Evolutionary conservation across 306 rosid species (phyloP), one percentile per base, ranked within the genome.

Genomic region (Acacia melanoxylon): DNA sequence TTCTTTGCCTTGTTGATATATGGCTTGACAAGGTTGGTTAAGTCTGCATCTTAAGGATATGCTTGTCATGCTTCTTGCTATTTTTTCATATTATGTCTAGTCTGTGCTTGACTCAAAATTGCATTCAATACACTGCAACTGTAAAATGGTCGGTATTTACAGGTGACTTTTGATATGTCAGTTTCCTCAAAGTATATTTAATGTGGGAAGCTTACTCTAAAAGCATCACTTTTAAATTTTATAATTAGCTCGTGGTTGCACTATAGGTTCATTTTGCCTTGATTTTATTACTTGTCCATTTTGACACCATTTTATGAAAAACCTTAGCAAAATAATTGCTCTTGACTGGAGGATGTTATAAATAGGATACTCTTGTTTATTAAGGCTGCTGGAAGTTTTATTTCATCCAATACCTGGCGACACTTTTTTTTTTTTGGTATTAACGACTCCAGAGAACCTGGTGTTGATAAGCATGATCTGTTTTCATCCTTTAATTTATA

Each of bases 21-120:
- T 95, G 99, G 99, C 91, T 95, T 74, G 99, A 95, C 86, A 91
- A 95, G 99, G 99, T 95, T 80, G 78, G 93, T 86, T 41, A 14
- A 17, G 13, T 22, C 3, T 58, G 46, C 35, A 44, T 42, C 33
- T 42, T 29, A 12, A n/a, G n/a, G 54, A 66, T 75, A 44, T 77
- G 78, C 83, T 80, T 48, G 68, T 40, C 51, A 74, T 72, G 69
- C 41, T 80, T 19, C 35, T 22, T 66, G 72, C 63, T 78, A 70
- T 69, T 52, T 79, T 70, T 76, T 80, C 69, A 58, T 68, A 49
- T 25, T 40, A 72, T 59, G 46, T 67, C 52, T 59, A 72, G 54
- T 58, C 10, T 41, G 69, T 84, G 66, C 70, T 65, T 78, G 46
- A 33, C 62, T 72, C 16, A 62, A 58, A 37, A 51, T 67, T 67